Evolutionary conservation across 345 rosid genomes (phyloP), one percentile per base, ranked within the genome.

Genomic region (Orychophragmus violaceus): DNA sequence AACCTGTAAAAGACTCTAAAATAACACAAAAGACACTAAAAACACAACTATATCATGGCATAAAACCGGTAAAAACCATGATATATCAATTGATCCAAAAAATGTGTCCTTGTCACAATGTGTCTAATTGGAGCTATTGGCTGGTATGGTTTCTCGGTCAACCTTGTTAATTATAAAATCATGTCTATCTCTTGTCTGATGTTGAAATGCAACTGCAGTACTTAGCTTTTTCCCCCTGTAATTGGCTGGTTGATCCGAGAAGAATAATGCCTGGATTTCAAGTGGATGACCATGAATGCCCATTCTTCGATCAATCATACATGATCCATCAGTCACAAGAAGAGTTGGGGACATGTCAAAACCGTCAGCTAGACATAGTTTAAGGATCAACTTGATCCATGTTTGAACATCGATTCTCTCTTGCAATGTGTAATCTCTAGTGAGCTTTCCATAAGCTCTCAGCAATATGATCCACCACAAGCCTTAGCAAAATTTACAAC

Each of bases 241-340:
- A n/a, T n/a, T n/a, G n/a, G n/a, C n/a, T n/a, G n/a, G n/a, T n/a
- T n/a, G n/a, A n/a, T n/a, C n/a, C n/a, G 95, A 76, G 77, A 87
- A 92, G 80, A 92, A 92, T 51, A 92, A 81, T 56, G 97, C 97
- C 78, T 91, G 95, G 68, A 92, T 92, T 81, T 92, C 98, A 37
- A 92, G 97, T 68, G 98, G 98, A 66, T 92, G 98, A 0, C 98
- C 98, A 30, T 92, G 95, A 64, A 92, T 92, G 45, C 98, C 98
- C 98, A 92, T 92, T 60, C 98, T 81, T 68, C 98, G 81, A 74
- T 92, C 98, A 23, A 92, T 87, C 98, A 92, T 92, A 68, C 96
- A 89, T 64, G 98, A 92, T 64, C 98, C 96, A 65, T 92, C 98
- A 12, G 97, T 86, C 59, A 92, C 98, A 76, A 92, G 82, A 64